A percentile compares a stretch with the other conserved stretches of the same genome.
These are phyloP conservation scores for Pseudogymnoascus sp. DNA, from an alignment of 2,329 filamentous ascomycete species.

Conservation along the genomic window DNA sequence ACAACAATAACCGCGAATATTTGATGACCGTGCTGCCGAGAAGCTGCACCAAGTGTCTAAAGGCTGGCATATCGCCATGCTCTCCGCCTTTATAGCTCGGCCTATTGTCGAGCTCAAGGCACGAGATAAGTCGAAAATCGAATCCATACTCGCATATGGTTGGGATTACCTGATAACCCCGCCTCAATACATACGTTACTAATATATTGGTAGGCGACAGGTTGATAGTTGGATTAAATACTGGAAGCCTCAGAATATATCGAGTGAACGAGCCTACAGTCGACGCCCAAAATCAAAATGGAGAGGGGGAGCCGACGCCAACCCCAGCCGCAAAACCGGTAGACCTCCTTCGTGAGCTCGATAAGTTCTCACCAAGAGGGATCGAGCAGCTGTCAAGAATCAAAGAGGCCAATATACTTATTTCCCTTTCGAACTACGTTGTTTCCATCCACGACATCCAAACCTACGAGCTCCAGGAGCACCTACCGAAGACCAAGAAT, in stretches of 20 bases:
- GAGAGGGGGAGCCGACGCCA: conserved; percentile 26
- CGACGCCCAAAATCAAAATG: conserved; percentile 34
- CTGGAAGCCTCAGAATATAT: conserved; percentile 81
- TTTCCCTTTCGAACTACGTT: conserved; percentile 84
- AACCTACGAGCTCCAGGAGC: conserved; percentile 74
- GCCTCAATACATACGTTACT: neutral
- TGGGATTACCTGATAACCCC: conserved; percentile 24
- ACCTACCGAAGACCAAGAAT: conserved; percentile 73
- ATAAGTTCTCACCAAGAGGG: conserved; percentile 84
- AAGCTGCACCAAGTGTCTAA: neutral
- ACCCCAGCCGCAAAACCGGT: conserved; percentile 48
- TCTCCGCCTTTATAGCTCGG: conserved; percentile 93
- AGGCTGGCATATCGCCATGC: conserved; percentile 52
- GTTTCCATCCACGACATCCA: conserved; percentile 86
- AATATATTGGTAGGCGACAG: conserved; percentile 58
- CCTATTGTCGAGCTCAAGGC: conserved; percentile 94
- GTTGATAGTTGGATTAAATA: conserved; percentile 85
- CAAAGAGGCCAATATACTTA: conserved; percentile 85
- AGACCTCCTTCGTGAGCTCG: conserved; percentile 82
- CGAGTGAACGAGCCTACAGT: conserved; percentile 65
- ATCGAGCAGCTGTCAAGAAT: conserved; percentile 93
- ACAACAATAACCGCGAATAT: neutral
- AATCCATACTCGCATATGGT: conserved; percentile 89
- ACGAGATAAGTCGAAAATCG: conserved; percentile 94
- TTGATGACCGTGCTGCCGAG: neutral